phyloP scores from a whole-genome alignment of 345 rosid species.

The Eucalyptus erythrocorys region DNA sequence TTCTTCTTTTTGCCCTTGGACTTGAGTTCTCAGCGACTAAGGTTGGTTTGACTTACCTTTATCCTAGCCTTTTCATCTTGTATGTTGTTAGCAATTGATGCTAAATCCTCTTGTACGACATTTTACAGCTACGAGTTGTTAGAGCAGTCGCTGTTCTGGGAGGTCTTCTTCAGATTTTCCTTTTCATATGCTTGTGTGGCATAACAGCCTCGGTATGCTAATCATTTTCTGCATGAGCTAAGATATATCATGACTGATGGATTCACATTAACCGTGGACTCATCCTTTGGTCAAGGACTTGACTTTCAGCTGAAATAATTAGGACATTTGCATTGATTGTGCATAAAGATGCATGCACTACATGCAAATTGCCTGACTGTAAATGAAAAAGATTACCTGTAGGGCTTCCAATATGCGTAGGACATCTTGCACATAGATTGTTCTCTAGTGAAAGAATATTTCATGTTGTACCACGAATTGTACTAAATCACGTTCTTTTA shows the following conservation, averaged over 20 bases:
- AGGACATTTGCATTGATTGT: background rate
- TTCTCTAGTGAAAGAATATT: background rate
- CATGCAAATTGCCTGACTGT: background rate
- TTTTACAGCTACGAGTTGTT: conserved; percentile 81
- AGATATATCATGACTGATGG: background rate
- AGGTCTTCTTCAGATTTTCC: conserved; percentile 80
- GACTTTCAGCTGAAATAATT: background rate
- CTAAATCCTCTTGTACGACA: background rate
- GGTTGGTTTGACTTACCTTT: conserved; percentile 20
- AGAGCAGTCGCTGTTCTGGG: conserved; percentile 90
- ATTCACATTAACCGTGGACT: background rate
- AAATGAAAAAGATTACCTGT: background rate
- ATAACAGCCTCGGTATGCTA: conserved; percentile 65
- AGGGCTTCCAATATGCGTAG: background rate
- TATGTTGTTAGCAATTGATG: background rate
- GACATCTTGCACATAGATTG: background rate
- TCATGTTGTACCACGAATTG: background rate
- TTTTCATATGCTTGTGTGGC: conserved; percentile 91
- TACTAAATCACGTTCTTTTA: background rate
- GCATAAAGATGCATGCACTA: background rate
- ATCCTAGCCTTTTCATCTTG: background rate
- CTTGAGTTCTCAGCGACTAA: conserved; percentile 79
- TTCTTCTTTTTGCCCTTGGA: conserved; percentile 92
- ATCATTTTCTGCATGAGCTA: background rate
- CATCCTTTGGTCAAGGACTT: background rate